These are phyloP conservation scores for Pulchroboletus neoregius DNA, from an alignment of 1,284 basidiomycete species.

Conservation along the genomic window DNA sequence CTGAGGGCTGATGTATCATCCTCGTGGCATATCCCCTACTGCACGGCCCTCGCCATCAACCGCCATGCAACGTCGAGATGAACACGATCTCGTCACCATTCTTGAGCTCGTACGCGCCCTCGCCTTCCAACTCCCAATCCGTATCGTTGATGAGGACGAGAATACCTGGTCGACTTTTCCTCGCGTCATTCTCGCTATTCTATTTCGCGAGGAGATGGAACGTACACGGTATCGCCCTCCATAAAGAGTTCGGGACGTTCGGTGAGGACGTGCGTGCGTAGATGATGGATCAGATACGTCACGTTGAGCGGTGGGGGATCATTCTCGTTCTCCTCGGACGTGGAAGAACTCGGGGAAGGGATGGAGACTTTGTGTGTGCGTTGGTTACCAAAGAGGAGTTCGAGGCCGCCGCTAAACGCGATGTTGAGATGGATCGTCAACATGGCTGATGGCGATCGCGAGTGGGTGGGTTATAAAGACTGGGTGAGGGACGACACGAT, in stretches of 20 bases:
- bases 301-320: conserved; percentile 37
- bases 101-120: conserved; percentile 81
- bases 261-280: conserved; percentile 75
- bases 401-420: conserved; percentile 79
- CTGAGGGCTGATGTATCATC: too few relatives aligned
- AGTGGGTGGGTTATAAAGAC: too few relatives aligned
- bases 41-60: too few relatives aligned
- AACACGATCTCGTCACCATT: conserved; percentile 90
- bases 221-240: conserved; percentile 82
- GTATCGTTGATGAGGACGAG: conserved; percentile 94
- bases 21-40: too few relatives aligned
- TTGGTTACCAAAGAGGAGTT: conserved; percentile 73
- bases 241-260: conserved; percentile 89
- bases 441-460: too few relatives aligned
- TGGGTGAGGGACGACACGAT: too few relatives aligned
- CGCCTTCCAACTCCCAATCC: conserved; percentile 98
- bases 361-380: conserved; percentile 60
- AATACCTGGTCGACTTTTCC: conserved; percentile 84
- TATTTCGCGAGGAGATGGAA: background rate
- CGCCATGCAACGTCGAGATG: conserved; percentile 94
- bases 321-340: too few relatives aligned
- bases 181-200: background rate
- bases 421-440: conserved; percentile 43
- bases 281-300: conserved; percentile 73
- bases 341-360: conserved; percentile 39